These are phyloP conservation scores for Cadophora gregata DNA, from an alignment of 2,329 filamentous ascomycete species.

Conservation along the genomic window DNA sequence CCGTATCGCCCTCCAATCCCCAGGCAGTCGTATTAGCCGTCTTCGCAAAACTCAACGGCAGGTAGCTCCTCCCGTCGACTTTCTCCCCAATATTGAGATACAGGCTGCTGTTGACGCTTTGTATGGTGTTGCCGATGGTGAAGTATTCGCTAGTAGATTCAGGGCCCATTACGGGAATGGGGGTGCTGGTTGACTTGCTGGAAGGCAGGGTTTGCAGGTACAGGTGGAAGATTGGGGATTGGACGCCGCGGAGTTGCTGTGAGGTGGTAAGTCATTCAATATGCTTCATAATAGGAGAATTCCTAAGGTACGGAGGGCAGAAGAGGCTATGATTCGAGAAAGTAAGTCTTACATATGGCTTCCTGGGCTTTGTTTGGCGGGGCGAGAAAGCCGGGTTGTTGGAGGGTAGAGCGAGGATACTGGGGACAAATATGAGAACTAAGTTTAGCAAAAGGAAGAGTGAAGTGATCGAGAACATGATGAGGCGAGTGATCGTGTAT, in stretches of 20 bases:
- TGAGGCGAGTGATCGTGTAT: not conserved
- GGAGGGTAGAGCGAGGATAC: constrained; percentile 6
- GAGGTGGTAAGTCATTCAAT: constrained; percentile 5
- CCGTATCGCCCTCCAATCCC: constrained; percentile 55
- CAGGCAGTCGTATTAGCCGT: constrained; percentile 53
- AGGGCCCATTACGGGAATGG: constrained; percentile 55
- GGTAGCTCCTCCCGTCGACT: constrained; percentile 47
- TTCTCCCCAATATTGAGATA: constrained; percentile 53
- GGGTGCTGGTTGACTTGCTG: constrained; percentile 42
- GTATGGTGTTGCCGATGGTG: constrained; percentile 55
- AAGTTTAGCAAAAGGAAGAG: not conserved
- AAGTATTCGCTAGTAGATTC: constrained; percentile 56
- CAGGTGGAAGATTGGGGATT: constrained; percentile 57
- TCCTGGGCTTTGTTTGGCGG: constrained; percentile 13
- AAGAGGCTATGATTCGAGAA: constrained; percentile 8
- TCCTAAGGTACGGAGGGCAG: too few relatives aligned
- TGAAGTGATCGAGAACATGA: not conserved
- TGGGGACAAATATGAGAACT: not conserved
- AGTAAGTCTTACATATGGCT: not conserved
- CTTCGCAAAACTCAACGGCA: constrained; percentile 54
- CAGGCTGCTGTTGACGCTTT: constrained; percentile 53
- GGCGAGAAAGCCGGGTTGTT: not conserved
- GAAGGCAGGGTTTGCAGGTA: constrained; percentile 52
- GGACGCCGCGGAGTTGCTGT: constrained; percentile 54
- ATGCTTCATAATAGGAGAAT: too few relatives aligned